Percentiles rank a stretch among this genome's conserved stretches.
Evolutionary conservation across 495 filamentous ascomycete species (phyloP).

Genomic region (Lasiosphaeriaceae sp.): DNA sequence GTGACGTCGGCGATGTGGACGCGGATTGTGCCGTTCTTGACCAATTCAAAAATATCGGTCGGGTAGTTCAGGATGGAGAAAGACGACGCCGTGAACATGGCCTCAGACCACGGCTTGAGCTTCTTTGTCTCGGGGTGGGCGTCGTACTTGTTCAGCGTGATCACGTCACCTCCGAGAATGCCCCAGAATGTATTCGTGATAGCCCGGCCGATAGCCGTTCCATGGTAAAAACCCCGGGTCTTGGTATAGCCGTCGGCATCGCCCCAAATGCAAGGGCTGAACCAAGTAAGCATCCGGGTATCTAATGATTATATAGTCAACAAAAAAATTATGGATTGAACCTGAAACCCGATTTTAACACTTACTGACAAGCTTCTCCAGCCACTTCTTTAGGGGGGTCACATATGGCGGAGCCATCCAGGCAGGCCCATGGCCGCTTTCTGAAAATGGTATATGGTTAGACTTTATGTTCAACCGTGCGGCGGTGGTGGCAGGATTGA

Average conservation of each 20-base stretch:
- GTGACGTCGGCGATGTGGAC: conserved; percentile 63
- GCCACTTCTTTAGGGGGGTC: conserved; percentile 41
- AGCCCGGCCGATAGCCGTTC: conserved; percentile 61
- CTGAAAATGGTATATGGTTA: conserved; percentile 18
- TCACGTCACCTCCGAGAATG: conserved; percentile 56
- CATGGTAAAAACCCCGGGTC: conserved; percentile 56
- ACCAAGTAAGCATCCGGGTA: conserved; percentile 40
- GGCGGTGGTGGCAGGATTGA: too few relatives aligned
- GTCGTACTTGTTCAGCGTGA: conserved; percentile 55
- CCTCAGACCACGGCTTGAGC: conserved; percentile 58
- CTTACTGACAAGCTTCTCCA: conserved; percentile 58
- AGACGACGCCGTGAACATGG: conserved; percentile 60
- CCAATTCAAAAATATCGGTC: conserved; percentile 58
- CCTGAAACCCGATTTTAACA: not conserved
- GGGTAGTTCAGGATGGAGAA: conserved; percentile 70
- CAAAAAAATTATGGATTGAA: not conserved
- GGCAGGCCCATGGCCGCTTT: conserved; percentile 65
- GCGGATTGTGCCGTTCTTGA: conserved; percentile 54
- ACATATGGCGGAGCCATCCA: conserved; percentile 65
- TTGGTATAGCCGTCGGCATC: conserved; percentile 36
- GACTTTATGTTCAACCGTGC: not conserved
- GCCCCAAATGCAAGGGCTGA: conserved; percentile 45
- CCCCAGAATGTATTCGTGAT: conserved; percentile 68
- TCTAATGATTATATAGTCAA: conserved; percentile 16
- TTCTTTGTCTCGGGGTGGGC: conserved; percentile 60